Evolutionary conservation across 2,329 filamentous ascomycete species (phyloP).

Genomic region (Periconia digitata): DNA sequence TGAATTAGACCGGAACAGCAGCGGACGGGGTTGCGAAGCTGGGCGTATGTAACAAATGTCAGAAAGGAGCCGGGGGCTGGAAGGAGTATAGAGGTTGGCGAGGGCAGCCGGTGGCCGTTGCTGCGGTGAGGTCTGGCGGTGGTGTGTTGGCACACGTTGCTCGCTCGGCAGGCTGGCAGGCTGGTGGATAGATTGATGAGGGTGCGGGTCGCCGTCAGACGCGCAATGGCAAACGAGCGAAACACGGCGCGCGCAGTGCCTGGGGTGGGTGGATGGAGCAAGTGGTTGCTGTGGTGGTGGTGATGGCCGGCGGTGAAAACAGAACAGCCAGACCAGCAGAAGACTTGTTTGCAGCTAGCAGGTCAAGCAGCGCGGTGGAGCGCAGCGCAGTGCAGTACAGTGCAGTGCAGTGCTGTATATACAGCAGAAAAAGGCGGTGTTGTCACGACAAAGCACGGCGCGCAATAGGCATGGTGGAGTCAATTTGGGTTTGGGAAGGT

Average conservation of each 20-base stretch:
- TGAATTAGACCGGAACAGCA: conserved; percentile 41
- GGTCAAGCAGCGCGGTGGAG: neutral
- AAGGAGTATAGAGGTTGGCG: conserved; percentile 29
- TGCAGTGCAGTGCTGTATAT: neutral
- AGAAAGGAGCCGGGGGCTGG: conserved; percentile 27
- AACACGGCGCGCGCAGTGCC: conserved; percentile 12
- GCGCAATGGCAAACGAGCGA: conserved; percentile 17
- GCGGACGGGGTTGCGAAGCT: conserved; percentile 27
- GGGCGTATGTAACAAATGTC: conserved; percentile 41
- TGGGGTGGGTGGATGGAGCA: neutral
- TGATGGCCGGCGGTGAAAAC: conserved; percentile 10
- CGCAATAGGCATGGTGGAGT: conserved; percentile 13
- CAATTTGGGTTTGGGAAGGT: conserved; percentile 6
- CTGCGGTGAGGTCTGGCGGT: conserved; percentile 39
- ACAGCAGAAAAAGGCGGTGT: conserved; percentile 2
- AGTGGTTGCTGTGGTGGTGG: neutral
- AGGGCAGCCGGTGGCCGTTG: conserved; percentile 41
- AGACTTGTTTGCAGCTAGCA: too few species aligned
- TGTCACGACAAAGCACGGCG: neutral
- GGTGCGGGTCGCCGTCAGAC: conserved; percentile 12
- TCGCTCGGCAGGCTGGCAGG: conserved; percentile 13
- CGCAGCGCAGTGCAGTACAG: neutral
- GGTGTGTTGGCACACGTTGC: conserved; percentile 44
- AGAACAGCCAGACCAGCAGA: conserved; percentile 1
- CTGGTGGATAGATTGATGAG: conserved; percentile 15